Conservation (phyloP, 2,329 filamentous ascomycete species). For the Sclerotinia trifoliorum region DNA sequence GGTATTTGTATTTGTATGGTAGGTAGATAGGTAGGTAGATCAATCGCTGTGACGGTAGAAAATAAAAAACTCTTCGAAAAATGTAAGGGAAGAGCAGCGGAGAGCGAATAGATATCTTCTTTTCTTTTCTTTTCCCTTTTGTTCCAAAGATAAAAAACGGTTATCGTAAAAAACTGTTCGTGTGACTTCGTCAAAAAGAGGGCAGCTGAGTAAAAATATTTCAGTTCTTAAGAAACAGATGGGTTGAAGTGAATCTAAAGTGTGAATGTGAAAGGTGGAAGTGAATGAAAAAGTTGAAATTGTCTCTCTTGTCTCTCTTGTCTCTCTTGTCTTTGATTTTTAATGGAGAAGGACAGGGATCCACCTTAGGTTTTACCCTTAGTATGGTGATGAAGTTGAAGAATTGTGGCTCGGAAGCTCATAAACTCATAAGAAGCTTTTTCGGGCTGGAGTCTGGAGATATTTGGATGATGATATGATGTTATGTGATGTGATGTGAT, state of each 20-base stretch:
- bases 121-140: neutral
- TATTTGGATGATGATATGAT: no score
- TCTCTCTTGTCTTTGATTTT: neutral
- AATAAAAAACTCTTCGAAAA: neutral
- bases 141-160: neutral
- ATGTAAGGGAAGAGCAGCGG: neutral
- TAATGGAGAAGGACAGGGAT: neutral
- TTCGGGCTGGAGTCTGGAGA: no score
- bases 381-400: no score
- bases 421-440: no score
- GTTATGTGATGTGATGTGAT: no score
- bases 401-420: no score
- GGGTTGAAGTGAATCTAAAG: neutral
- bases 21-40: no score
- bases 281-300: neutral
- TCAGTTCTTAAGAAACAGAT: neutral
- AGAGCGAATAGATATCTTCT: neutral
- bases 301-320: neutral
- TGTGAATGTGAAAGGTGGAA: neutral
- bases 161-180: constrained; percentile 13
- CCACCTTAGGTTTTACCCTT: no score
- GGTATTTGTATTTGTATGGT: no score
- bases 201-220: constrained; percentile 7
- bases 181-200: constrained; percentile 16
- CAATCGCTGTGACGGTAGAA: neutral